Evolutionary conservation across 257 asterid genomes (phyloP).

Genomic region (Forsythia suspensa): DNA sequence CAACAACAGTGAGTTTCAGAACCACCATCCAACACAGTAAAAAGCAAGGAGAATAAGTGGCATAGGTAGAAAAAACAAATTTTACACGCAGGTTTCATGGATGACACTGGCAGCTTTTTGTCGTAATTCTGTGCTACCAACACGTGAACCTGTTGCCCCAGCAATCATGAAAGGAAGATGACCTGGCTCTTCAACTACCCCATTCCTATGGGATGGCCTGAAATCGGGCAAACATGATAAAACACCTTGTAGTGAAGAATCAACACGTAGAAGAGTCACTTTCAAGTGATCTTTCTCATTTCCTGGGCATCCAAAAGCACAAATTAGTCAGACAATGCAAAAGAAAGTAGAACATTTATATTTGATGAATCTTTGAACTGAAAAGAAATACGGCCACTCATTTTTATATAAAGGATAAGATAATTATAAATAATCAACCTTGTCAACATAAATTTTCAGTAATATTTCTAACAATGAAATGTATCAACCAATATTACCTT

Average conservation of each 20-base stretch:
- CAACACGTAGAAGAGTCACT: conserved; percentile 97
- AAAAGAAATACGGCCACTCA: conserved; percentile 13
- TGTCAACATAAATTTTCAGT: conserved; percentile 7
- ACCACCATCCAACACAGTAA: conserved; percentile 19
- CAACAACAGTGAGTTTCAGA: conserved; percentile 26
- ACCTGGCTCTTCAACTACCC: conserved; percentile 64
- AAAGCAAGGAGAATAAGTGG: conserved; percentile 20
- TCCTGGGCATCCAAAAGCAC: conserved; percentile 58
- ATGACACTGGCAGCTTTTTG: conserved; percentile 82
- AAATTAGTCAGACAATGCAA: conserved; percentile 28
- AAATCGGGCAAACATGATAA: conserved; percentile 98
- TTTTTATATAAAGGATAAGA: conserved; percentile 11
- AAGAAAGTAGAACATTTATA: conserved; percentile 2
- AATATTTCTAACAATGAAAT: conserved; percentile 15
- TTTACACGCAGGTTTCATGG: conserved; percentile 88
- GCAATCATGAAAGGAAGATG: conserved; percentile 70
- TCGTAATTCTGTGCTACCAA: conserved; percentile 86
- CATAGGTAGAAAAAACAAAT: conserved; percentile 13
- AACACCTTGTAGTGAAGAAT: conserved; percentile 96
- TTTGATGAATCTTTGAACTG: conserved; percentile 14
- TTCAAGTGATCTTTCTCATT: conserved; percentile 96
- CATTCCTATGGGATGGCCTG: conserved; percentile 71
- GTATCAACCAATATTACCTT: conserved; percentile 14
- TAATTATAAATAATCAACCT: neutral
- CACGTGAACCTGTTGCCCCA: conserved; percentile 91